A percentile compares a stretch with the other conserved stretches of the same genome.
These are phyloP conservation scores for Epichloe sp. DNA, from an alignment of 2,329 filamentous ascomycete genomes.

Conservation along the genomic window DNA sequence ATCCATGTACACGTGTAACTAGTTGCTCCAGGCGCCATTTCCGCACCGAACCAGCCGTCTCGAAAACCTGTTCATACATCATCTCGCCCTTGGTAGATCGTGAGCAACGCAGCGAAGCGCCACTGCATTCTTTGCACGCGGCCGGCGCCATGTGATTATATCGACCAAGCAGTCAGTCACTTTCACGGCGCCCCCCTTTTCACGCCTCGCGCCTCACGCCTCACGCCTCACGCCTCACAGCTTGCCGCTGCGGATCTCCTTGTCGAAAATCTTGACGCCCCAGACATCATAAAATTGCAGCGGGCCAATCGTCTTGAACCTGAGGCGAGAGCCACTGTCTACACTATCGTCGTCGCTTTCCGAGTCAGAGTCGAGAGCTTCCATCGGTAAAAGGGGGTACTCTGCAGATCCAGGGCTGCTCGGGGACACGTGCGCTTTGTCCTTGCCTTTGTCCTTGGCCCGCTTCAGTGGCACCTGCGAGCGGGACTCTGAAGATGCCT, in stretches of 20 bases:
- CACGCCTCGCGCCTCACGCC: too few relatives aligned
- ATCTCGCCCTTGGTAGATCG: too few relatives aligned
- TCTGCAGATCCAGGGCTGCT: conserved; percentile 7
- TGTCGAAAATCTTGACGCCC: conserved; percentile 44
- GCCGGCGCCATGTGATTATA: too few relatives aligned
- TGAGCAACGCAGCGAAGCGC: too few relatives aligned
- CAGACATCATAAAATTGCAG: conserved; percentile 27
- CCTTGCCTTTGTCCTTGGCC: conserved; percentile 24
- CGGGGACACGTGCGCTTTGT: conserved; percentile 12
- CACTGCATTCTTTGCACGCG: too few relatives aligned
- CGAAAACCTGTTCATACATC: too few relatives aligned
- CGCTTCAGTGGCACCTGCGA: conserved; percentile 17
- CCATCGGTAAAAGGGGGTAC: conserved; percentile 17
- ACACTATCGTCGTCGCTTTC: conserved; percentile 21
- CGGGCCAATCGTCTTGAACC: conserved; percentile 23
- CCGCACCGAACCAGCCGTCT: too few relatives aligned
- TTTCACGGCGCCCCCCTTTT: not conserved
- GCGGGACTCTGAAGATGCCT: conserved; percentile 13
- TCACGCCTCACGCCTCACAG: not conserved
- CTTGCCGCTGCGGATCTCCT: conserved; percentile 30
- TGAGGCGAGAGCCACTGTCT: conserved; percentile 19
- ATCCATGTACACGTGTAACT: too few relatives aligned
- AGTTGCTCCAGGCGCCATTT: too few relatives aligned
- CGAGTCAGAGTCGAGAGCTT: conserved; percentile 19
- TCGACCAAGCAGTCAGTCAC: not conserved